Evolutionary conservation across 2,329 filamentous ascomycete genomes (phyloP), one percentile per base, ranked within the genome.

Genomic region (Pezicula rhizophila): DNA sequence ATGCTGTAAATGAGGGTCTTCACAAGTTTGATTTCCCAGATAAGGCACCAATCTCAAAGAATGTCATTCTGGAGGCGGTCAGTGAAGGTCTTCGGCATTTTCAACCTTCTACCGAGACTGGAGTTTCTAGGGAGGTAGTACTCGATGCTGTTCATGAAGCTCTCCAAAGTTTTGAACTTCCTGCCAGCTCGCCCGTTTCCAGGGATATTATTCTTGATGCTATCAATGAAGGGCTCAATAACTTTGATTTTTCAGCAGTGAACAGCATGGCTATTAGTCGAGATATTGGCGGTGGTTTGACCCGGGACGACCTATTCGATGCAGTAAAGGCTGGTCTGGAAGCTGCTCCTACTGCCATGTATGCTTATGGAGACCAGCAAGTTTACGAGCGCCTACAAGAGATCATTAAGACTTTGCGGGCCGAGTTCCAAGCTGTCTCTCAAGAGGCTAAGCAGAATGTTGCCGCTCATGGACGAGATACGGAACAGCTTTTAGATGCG

Each of bases 401-500:
- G 42, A 81, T 91, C 25, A 75, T 82, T 67, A 73, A 79, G 3
- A 71, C 70, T 50, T 73, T 85, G 68, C 75, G 72, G 34, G 68
- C 72, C 1, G 81, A 85, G 60, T 82, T 85, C 64, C 74, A 72
- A 54, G 70, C 75, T 2, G 71, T 81, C 2, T 81, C 80, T 0
- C 76, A 82, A 25, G 80, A 83, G 58, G 76, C 79, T 10, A 90
- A 91, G 64, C 80, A 92, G 59, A 92, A 89, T 57, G 84, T 89
- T 17, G 81, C 87, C 3, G 84, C 86, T 53, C 88, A 83, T 57
- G 88, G 86, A 37, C 79, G 83, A 50, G 89, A 93, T 63, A 92
- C 89, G 0, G 90, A 96, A 65, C 89, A 96, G 64, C 83, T 95
- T 11, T 74, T 96, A 4, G 88, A 93, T 64, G 87, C 89, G 1